Conservation (phyloP, 352 stramenopile species). For the Phytophthora syringae region DNA sequence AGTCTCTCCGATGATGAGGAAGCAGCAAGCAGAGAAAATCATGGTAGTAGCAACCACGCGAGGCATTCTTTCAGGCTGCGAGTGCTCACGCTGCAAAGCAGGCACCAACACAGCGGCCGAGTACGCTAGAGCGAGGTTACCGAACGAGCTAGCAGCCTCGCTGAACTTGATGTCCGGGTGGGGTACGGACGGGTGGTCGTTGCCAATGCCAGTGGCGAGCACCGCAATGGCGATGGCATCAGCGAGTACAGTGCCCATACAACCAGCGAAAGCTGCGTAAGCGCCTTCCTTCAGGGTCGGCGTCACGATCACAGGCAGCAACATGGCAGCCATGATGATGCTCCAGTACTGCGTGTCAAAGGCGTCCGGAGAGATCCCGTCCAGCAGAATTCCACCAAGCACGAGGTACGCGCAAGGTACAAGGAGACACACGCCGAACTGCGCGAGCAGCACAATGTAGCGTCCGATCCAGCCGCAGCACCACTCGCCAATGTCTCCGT, state of each 20-base stretch:
- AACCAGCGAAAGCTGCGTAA: constrained; percentile 45
- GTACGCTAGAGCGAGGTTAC: constrained; percentile 58
- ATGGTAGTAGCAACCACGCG: constrained; percentile 49
- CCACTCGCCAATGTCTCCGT: constrained; percentile 59
- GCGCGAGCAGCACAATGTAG: constrained; percentile 47
- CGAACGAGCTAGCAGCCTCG: constrained; percentile 49
- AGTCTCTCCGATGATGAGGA: constrained; percentile 47
- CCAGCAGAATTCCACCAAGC: constrained; percentile 48
- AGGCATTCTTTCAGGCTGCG: constrained; percentile 53
- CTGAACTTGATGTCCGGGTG: constrained; percentile 47
- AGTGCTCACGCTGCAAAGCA: constrained; percentile 55
- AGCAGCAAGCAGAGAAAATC: constrained; percentile 46
- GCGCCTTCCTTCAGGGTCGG: constrained; percentile 59
- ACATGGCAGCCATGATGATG: constrained; percentile 47
- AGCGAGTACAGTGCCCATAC: constrained; percentile 49
- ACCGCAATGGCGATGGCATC: constrained; percentile 48
- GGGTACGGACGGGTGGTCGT: constrained; percentile 36
- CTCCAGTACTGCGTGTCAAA: constrained; percentile 51
- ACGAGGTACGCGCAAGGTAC: constrained; percentile 58
- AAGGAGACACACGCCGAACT: constrained; percentile 51
- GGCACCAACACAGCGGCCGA: constrained; percentile 53
- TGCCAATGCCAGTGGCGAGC: constrained; percentile 42
- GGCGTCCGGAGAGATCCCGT: constrained; percentile 46
- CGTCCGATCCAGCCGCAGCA: constrained; percentile 42
- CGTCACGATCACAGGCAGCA: constrained; percentile 53